Conservation (phyloP, 2,329 filamentous ascomycete genomes). For the Leptographium wingfieldii region DNA sequence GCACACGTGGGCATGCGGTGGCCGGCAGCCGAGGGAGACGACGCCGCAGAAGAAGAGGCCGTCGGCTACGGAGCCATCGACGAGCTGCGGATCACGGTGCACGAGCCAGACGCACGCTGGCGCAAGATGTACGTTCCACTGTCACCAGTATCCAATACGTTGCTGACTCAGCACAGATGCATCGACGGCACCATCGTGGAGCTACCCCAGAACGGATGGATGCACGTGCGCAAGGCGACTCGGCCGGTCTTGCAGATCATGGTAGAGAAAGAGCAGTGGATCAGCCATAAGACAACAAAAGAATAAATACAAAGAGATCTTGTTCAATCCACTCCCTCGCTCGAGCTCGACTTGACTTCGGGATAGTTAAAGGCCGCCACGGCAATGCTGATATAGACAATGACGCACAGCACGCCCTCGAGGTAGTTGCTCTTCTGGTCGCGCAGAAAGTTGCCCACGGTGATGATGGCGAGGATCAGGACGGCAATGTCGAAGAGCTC, state of each 20-base stretch:
- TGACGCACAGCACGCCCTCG: conserved; percentile 69
- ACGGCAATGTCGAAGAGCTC: conserved; percentile 77
- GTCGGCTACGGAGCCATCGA: conserved; percentile 64
- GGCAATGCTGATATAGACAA: conserved; percentile 49
- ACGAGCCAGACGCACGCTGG: conserved; percentile 61
- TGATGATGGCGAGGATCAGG: conserved; percentile 71
- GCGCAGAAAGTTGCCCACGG: conserved; percentile 75
- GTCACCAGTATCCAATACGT: too few species aligned
- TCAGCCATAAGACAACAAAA: background rate
- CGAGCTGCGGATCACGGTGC: conserved; percentile 51
- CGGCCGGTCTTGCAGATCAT: conserved; percentile 30
- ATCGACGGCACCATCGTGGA: conserved; percentile 83
- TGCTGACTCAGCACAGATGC: conserved; percentile 32
- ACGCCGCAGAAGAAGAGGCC: conserved; percentile 34
- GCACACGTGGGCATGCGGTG: conserved; percentile 40
- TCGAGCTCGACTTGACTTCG: background rate
- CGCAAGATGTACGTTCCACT: conserved; percentile 45
- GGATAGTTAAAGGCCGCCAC: conserved; percentile 24
- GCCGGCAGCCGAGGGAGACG: conserved; percentile 26
- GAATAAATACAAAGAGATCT: background rate
- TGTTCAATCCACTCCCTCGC: background rate
- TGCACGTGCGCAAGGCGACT: conserved; percentile 46
- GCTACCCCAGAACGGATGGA: conserved; percentile 56
- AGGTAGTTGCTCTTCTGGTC: conserved; percentile 87
- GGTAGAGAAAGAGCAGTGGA: conserved; percentile 15